These are phyloP conservation scores for Zygosaccharomyces kombuchaensis DNA, from an alignment of 805 yeast genomes.

Conservation along the genomic window DNA sequence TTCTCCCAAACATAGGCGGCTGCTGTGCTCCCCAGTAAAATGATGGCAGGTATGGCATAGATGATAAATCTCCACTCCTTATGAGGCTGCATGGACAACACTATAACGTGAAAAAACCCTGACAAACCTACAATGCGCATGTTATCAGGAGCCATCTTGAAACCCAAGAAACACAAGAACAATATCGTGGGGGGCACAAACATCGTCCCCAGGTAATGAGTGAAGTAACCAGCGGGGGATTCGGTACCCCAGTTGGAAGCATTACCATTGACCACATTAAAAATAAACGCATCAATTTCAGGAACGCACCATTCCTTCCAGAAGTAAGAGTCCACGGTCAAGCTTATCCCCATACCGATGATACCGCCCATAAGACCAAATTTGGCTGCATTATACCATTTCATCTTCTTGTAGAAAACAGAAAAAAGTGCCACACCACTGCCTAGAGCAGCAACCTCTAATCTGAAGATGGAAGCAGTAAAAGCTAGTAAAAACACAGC, in stretches of 20 bases:
- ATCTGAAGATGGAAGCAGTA: constrained; percentile 63
- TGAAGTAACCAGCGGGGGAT: constrained; percentile 67
- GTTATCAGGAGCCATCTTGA: constrained; percentile 34
- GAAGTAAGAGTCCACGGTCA: constrained; percentile 66
- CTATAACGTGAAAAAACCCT: constrained; percentile 49
- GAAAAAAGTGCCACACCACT: constrained; percentile 46
- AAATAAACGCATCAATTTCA: constrained; percentile 66
- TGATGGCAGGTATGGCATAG: constrained; percentile 67
- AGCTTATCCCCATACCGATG: constrained; percentile 42
- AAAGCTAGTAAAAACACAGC: constrained; percentile 56
- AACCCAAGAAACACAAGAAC: constrained; percentile 37
- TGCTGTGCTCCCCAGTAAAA: constrained; percentile 61
- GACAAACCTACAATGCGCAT: constrained; percentile 48
- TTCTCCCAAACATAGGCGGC: constrained; percentile 40
- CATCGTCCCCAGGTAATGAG: constrained; percentile 39
- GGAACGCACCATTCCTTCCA: constrained; percentile 69
- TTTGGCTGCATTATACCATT: constrained; percentile 38
- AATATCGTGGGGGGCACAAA: constrained; percentile 46
- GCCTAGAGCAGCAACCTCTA: constrained; percentile 61
- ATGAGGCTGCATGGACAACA: constrained; percentile 80
- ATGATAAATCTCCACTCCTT: constrained; percentile 92
- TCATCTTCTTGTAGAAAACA: constrained; percentile 43
- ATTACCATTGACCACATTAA: constrained; percentile 73
- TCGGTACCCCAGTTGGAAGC: constrained; percentile 80
- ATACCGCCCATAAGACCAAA: constrained; percentile 45